Conservation (phyloP, 768 basidiomycete genomes). For the Leccinum broughii region DNA sequence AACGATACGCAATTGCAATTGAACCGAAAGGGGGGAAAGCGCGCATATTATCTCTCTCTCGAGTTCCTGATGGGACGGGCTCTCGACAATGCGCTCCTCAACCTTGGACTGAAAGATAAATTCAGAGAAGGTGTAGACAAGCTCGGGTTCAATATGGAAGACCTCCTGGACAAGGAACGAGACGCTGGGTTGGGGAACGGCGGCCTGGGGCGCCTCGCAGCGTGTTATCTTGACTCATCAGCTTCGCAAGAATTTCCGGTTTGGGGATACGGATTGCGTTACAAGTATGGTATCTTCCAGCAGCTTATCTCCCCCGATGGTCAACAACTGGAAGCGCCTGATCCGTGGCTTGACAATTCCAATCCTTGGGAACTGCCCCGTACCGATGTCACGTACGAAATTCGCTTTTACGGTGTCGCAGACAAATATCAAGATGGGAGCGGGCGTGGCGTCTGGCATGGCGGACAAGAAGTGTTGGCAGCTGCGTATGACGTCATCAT, state of each 20-base stretch:
- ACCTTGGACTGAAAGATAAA: constrained; percentile 79
- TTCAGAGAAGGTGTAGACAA: constrained; percentile 66
- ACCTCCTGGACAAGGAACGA: constrained; percentile 83
- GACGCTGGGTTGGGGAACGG: constrained; percentile 96
- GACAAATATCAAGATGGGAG: constrained; percentile 63
- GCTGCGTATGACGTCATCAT: constrained; percentile 96
- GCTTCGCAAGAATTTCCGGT: constrained; percentile 88
- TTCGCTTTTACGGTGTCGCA: constrained; percentile 87
- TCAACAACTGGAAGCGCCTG: constrained; percentile 85
- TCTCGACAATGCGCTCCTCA: constrained; percentile 80
- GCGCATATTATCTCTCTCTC: constrained; percentile 94
- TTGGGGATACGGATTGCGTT: constrained; percentile 94
- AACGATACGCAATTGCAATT: constrained; percentile 77
- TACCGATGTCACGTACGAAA: constrained; percentile 79
- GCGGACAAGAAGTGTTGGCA: constrained; percentile 92
- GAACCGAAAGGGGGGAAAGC: constrained; percentile 81
- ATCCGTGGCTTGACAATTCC: constrained; percentile 87
- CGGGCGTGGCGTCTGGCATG: constrained; percentile 71
- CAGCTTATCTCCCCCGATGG: constrained; percentile 85
- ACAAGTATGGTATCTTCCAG: constrained; percentile 97
- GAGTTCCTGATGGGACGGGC: constrained; percentile 90
- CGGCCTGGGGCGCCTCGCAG: constrained; percentile 92
- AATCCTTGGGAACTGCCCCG: constrained; percentile 90
- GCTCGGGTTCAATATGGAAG: constrained; percentile 91
- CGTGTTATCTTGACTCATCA: constrained; percentile 95